Conservation (phyloP, 148 eudicot genomes). For the Heliamphora exappendiculata region DNA sequence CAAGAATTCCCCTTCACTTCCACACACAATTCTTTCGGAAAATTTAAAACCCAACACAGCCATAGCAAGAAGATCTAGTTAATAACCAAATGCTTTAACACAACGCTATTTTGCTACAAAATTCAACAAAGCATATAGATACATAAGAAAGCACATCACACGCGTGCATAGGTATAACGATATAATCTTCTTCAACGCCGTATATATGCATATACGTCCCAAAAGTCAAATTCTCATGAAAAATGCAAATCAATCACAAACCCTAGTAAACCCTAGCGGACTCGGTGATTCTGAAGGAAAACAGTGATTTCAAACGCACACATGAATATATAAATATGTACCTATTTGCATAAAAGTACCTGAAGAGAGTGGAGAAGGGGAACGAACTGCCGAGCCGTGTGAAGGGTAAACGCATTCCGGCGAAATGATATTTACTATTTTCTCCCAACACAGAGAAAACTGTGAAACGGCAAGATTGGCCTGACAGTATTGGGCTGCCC, state of each 20-base stretch:
- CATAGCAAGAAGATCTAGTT: neutral
- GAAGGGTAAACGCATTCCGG: conserved; percentile 10
- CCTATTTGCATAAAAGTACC: conserved; percentile 26
- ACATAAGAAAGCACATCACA: neutral
- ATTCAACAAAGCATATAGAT: neutral
- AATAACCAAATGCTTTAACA: neutral
- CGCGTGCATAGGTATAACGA: neutral
- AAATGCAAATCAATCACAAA: neutral
- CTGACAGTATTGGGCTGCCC: too few species aligned
- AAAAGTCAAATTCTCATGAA: neutral
- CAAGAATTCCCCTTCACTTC: neutral
- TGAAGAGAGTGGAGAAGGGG: conserved; percentile 61
- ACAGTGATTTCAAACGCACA: neutral
- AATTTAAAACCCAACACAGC: neutral
- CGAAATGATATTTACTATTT: neutral
- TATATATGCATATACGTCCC: neutral
- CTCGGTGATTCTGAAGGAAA: neutral
- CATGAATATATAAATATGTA: neutral
- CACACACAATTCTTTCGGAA: neutral
- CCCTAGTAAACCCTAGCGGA: conserved; percentile 4
- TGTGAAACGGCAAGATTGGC: too few species aligned
- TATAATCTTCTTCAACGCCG: neutral
- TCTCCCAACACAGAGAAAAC: too few species aligned
- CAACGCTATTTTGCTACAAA: neutral
- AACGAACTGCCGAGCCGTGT: conserved; percentile 27